Percentiles rank a stretch among this genome's conserved stretches.
These are phyloP conservation scores for Amphicarpaea edgeworthii DNA, from an alignment of 306 rosid genomes.

Conservation along the genomic window DNA sequence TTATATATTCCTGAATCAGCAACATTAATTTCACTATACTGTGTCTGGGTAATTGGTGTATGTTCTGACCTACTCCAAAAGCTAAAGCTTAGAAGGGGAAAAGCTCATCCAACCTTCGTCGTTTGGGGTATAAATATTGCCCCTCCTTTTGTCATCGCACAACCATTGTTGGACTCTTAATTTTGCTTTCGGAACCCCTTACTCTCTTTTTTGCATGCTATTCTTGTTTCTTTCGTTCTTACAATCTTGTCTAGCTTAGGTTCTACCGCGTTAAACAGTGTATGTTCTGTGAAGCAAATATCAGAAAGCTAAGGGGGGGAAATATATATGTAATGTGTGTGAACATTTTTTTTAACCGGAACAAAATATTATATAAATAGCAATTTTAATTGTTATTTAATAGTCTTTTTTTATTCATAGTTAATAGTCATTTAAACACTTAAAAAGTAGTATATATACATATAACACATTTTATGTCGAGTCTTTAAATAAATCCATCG, in stretches of 20 bases:
- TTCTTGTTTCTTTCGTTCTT: constrained; percentile 3
- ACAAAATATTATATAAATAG: neutral
- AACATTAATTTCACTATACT: neutral
- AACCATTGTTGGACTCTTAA: neutral
- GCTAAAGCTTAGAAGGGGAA: too few relatives aligned
- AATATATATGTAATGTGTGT: neutral
- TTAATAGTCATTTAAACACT: too few relatives aligned
- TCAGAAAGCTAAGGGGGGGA: neutral
- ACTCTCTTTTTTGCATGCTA: neutral
- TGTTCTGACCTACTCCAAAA: constrained; percentile 9
- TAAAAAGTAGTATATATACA: neutral
- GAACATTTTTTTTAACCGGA: too few relatives aligned
- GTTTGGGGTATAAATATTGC: too few relatives aligned
- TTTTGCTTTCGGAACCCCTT: neutral
- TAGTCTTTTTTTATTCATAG: too few relatives aligned
- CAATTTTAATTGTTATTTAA: too few relatives aligned
- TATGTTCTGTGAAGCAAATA: neutral
- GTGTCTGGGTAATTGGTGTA: neutral
- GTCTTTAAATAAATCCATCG: too few relatives aligned
- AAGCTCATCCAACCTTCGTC: too few relatives aligned
- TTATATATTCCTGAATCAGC: neutral
- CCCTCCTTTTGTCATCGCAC: neutral
- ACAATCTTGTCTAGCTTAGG: neutral
- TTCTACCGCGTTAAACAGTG: neutral
- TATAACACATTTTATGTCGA: neutral